Evolutionary conservation across 257 asterid genomes (phyloP).

Genomic region (Plantago major): DNA sequence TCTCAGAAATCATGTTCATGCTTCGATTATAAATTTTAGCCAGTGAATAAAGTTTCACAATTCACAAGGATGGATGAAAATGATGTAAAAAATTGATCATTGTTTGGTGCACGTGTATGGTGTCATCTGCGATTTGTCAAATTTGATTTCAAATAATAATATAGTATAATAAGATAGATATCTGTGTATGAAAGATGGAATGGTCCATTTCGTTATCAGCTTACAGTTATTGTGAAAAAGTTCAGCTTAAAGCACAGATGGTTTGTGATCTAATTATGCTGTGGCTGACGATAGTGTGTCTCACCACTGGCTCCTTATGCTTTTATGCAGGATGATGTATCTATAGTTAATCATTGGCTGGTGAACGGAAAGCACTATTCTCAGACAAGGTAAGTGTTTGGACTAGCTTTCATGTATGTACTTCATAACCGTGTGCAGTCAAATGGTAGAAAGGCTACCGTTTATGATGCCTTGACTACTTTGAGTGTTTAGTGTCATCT

Average conservation of each 20-base stretch:
- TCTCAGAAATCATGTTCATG: background rate
- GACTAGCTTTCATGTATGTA: constrained; percentile 1
- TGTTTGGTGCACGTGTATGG: too few species aligned
- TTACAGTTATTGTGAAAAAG: background rate
- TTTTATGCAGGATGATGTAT: constrained; percentile 74
- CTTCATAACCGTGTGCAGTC: background rate
- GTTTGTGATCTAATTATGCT: too few species aligned
- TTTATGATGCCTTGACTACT: background rate
- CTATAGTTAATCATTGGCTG: constrained; percentile 82
- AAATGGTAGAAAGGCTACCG: background rate
- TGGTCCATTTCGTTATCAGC: background rate
- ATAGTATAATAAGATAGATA: too few species aligned
- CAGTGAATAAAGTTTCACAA: too few species aligned
- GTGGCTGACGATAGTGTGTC: background rate
- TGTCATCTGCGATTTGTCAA: too few species aligned
- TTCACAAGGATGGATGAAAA: too few species aligned
- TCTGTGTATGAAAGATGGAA: too few species aligned
- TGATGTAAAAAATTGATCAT: too few species aligned
- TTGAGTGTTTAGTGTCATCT: background rate
- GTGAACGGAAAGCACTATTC: constrained; percentile 86
- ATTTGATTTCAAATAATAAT: too few species aligned
- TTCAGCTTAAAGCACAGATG: background rate
- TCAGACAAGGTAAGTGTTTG: constrained; percentile 56
- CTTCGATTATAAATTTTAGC: too few species aligned
- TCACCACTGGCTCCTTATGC: constrained; percentile 1